A percentile compares a stretch with the other conserved stretches of the same genome.
phyloP scores from a whole-genome alignment of 768 basidiomycete genomes.

The Boletus pseudo-olivaceus region DNA sequence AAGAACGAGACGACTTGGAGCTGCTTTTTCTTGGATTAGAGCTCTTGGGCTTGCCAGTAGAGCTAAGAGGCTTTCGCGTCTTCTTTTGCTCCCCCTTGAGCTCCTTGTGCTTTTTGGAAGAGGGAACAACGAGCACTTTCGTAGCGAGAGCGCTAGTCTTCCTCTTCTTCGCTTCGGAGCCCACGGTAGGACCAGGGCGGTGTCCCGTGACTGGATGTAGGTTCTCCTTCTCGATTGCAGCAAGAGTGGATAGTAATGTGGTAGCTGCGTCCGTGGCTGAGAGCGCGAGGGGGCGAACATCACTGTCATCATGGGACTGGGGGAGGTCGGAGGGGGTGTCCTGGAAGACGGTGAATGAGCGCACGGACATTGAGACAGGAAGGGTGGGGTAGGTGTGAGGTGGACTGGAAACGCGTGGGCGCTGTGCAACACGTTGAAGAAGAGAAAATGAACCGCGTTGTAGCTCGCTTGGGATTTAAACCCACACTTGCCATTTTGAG shows the following conservation, averaged over 20 bases:
- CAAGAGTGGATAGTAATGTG: slow-evolving; percentile 35
- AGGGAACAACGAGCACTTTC: slow-evolving; percentile 40
- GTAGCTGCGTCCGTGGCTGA: slow-evolving; percentile 25
- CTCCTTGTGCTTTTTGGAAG: slow-evolving; percentile 43
- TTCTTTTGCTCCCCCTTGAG: slow-evolving; percentile 51
- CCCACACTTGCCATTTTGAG: slow-evolving; percentile 25
- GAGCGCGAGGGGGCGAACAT: slow-evolving; percentile 21
- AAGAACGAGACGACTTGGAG: slow-evolving; percentile 30
- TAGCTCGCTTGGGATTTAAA: slow-evolving; percentile 33
- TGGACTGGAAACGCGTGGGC: slow-evolving; percentile 15
- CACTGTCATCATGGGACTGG: slow-evolving; percentile 29
- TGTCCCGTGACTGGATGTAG: slow-evolving; percentile 71
- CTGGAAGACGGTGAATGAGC: slow-evolving; percentile 63
- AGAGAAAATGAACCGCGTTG: slow-evolving; percentile 20
- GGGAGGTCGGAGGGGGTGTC: slow-evolving; percentile 43
- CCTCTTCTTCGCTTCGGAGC: slow-evolving; percentile 53
- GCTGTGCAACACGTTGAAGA: slow-evolving; percentile 34
- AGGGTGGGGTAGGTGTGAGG: slow-evolving; percentile 6
- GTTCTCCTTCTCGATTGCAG: slow-evolving; percentile 71
- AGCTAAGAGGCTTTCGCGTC: slow-evolving; percentile 46
- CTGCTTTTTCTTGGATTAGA: slow-evolving; percentile 40
- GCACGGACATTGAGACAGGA: slow-evolving; percentile 46
- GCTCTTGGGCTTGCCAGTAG: slow-evolving; percentile 22
- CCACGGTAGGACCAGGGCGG: slow-evolving; percentile 41
- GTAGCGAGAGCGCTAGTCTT: slow-evolving; percentile 58